phyloP scores from a whole-genome alignment of 2,329 filamentous ascomycete species.

The Plenodomus biglobosus region DNA sequence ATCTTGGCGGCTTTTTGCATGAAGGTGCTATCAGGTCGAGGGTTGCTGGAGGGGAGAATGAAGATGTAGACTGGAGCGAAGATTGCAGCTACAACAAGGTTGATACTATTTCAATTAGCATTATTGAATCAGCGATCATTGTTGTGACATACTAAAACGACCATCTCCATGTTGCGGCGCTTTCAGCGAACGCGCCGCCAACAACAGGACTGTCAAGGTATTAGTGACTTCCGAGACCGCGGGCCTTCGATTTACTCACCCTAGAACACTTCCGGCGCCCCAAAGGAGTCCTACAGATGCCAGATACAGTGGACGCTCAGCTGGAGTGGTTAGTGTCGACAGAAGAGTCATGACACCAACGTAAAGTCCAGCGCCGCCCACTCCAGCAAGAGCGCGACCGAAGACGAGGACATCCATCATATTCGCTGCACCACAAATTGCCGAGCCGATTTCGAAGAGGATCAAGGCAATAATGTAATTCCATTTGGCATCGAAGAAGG shows the following conservation, averaged over 20 bases:
- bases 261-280: slow-evolving; percentile 49
- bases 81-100: neutral
- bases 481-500: slow-evolving; percentile 51
- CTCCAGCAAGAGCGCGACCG: slow-evolving; percentile 50
- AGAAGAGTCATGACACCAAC: slow-evolving; percentile 32
- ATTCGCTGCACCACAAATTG: slow-evolving; percentile 35
- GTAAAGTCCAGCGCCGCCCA: slow-evolving; percentile 51
- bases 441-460: slow-evolving; percentile 46
- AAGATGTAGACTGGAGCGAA: neutral
- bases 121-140: slow-evolving; percentile 23
- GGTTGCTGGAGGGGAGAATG: neutral
- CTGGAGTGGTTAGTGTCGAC: neutral
- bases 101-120: slow-evolving; percentile 2
- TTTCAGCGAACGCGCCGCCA: slow-evolving; percentile 47
- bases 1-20: neutral
- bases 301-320: neutral
- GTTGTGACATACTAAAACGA: slow-evolving; percentile 57
- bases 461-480: slow-evolving; percentile 34
- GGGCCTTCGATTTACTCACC: slow-evolving; percentile 11
- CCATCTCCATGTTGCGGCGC: slow-evolving; percentile 3
- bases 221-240: no score
- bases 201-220: slow-evolving; percentile 40
- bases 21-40: neutral
- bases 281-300: slow-evolving; percentile 34
- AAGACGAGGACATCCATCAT: slow-evolving; percentile 37